Evolutionary conservation across 78 protist genomes (phyloP), one percentile per base, ranked within the genome.

Genomic region (Dictyostelium discoideum): DNA sequence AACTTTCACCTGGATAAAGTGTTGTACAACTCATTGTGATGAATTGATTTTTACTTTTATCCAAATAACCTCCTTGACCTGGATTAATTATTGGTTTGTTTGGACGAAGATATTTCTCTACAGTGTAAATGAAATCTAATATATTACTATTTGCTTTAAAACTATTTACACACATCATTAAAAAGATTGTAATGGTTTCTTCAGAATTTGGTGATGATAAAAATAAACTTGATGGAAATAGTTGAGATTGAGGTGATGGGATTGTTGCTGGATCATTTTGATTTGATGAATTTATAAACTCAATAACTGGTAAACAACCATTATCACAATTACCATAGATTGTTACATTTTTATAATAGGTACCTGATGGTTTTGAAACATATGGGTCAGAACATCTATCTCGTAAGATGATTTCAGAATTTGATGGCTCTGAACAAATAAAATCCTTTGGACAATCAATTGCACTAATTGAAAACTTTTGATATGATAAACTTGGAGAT

Each of bases 361-460:
- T 60, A 60, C 87, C 87, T 37, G 42, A 4, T 37, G 50, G 29
- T 60, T n/a, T 72, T 22, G 87, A 84, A n/a, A 84, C 24, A 29
- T 26, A 20, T 37, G 87, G 87, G 7, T 26, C 37, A 14, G 77
- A 3, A 40, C 87, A 84, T 84, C 5, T 26, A n/a, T 26, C 63
- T 16, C 65, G 16, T 37, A 84, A 22, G 67, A 7, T 84, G 4
- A 84, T 63, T 22, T 14, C 6, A 5, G 54, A 32, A 11, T 1
- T 37, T 4, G 57, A 13, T 20, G 87, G 78, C 10, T 60, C 78
- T 4, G 87, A 84, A 63, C 87, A 84, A 29, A 84, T 84, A 13
- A 22, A 84, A 60, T 39, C 77, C 3, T 37, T 39, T 39, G 87
- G 78, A 13, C 87, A 84, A 84, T 84, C 87, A 9, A 84, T 84